Conservation (phyloP, 768 basidiomycete genomes). For the Boletellus sp. region DNA sequence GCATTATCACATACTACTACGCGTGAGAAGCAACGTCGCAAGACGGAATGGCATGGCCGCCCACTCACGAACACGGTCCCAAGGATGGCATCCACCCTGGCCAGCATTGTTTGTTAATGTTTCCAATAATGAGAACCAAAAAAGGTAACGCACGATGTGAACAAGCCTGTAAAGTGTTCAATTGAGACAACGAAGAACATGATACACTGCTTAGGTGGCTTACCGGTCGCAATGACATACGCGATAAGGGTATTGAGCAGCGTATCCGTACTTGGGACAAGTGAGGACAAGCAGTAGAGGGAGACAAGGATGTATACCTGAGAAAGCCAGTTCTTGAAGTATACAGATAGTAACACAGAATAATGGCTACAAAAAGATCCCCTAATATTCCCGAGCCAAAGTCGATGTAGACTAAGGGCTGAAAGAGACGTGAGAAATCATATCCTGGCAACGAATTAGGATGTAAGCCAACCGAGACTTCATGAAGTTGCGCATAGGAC, state of each 20-base stretch:
- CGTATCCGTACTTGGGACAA: constrained; percentile 44
- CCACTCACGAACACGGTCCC: constrained; percentile 39
- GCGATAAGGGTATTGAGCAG: constrained; percentile 45
- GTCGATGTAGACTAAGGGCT: constrained; percentile 51
- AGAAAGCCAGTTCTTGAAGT: constrained; percentile 49
- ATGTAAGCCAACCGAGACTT: constrained; percentile 34
- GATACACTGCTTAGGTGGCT: constrained; percentile 9
- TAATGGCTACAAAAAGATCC: constrained; percentile 49
- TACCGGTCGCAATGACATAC: constrained; percentile 55
- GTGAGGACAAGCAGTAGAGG: too few relatives aligned
- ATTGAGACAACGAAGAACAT: constrained; percentile 13
- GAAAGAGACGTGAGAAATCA: background rate
- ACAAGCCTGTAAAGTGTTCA: constrained; percentile 33
- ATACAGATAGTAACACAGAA: constrained; percentile 47
- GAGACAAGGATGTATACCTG: constrained; percentile 28
- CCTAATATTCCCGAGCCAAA: constrained; percentile 49
- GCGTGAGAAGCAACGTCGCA: background rate
- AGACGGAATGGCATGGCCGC: too few relatives aligned
- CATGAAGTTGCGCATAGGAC: constrained; percentile 35
- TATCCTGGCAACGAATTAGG: background rate
- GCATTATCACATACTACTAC: constrained; percentile 47
- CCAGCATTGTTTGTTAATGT: background rate
- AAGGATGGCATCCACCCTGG: constrained; percentile 44
- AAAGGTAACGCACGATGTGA: constrained; percentile 37
- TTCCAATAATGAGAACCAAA: background rate